Percentiles rank a stretch among this genome's conserved stretches.
Evolutionary conservation across 352 stramenopile genomes (phyloP).

Genomic region (Phytophthora sojae): DNA sequence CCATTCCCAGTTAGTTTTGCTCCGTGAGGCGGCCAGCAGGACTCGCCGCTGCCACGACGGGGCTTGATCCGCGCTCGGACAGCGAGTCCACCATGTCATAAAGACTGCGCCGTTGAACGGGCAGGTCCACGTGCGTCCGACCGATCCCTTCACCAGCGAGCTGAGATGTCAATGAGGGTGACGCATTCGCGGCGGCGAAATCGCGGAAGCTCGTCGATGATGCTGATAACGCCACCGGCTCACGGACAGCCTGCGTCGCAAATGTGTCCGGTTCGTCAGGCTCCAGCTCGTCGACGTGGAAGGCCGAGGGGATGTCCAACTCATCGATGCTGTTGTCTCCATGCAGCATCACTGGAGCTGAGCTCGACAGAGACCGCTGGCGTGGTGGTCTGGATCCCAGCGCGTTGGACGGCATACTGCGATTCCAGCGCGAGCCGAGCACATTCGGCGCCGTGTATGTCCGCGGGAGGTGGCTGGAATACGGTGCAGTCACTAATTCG

Average conservation of each 20-base stretch:
- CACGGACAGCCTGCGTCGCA: constrained; percentile 26
- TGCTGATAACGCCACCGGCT: constrained; percentile 24
- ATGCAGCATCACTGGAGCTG: constrained; percentile 14
- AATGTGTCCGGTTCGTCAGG: constrained; percentile 34
- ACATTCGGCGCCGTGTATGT: constrained; percentile 50
- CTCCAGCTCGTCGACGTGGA: constrained; percentile 32
- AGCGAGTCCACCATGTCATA: constrained; percentile 48
- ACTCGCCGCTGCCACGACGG: constrained; percentile 26
- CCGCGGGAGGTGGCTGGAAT: constrained; percentile 27
- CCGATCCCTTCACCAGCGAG: constrained; percentile 27
- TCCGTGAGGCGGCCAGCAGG: constrained; percentile 21
- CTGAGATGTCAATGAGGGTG: constrained; percentile 42
- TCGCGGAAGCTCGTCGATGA: constrained; percentile 36
- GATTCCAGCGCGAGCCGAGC: constrained; percentile 39
- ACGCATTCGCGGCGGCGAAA: constrained; percentile 39
- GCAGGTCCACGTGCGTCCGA: constrained; percentile 17
- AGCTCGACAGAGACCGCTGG: constrained; percentile 41
- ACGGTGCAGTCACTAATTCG: constrained; percentile 46
- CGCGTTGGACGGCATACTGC: constrained; percentile 16
- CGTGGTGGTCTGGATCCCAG: constrained; percentile 23
- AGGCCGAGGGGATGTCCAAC: constrained; percentile 12
- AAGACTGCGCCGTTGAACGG: constrained; percentile 23
- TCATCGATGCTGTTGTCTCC: constrained; percentile 14
- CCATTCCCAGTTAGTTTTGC: constrained; percentile 28
- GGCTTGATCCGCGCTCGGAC: constrained; percentile 28